Conservation (phyloP, 2,329 filamentous ascomycete genomes). For the Pseudogymnoascus sp. region DNA sequence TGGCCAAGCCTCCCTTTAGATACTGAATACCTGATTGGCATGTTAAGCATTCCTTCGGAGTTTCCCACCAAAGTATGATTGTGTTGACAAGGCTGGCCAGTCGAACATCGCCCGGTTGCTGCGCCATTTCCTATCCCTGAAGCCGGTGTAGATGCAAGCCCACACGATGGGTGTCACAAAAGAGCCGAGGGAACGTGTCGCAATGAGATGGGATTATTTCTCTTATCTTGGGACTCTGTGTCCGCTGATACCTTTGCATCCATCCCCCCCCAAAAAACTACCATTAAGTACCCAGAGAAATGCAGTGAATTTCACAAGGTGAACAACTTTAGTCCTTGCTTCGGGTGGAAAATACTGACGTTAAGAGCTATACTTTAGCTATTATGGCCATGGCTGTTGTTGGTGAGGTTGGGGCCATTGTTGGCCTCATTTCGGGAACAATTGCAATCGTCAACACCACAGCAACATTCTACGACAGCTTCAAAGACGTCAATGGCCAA, state of each 20-base stretch:
- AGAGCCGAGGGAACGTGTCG: too few relatives aligned
- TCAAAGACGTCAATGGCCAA: constrained; percentile 19
- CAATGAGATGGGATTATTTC: too few relatives aligned
- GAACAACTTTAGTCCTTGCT: too few relatives aligned
- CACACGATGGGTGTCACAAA: not conserved
- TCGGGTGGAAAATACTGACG: not conserved
- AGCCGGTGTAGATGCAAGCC: not conserved
- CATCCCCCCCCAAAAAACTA: too few relatives aligned
- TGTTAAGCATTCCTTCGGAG: not conserved
- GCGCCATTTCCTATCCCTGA: not conserved
- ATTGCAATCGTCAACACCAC: constrained; percentile 24
- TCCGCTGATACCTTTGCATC: too few relatives aligned
- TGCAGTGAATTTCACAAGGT: too few relatives aligned
- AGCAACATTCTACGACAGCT: constrained; percentile 22
- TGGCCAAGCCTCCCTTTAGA: not conserved
- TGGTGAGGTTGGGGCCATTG: constrained; percentile 17
- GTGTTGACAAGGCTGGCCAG: not conserved
- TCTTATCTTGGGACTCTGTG: too few relatives aligned
- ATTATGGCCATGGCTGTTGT: not conserved
- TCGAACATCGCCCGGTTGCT: not conserved
- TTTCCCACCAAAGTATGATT: not conserved
- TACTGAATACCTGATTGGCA: not conserved
- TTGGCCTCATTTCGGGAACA: constrained; percentile 24
- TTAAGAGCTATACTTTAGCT: not conserved
- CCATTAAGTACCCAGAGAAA: too few relatives aligned